Conservation (phyloP, 257 asterid genomes). For the Eucommia ulmoides region DNA sequence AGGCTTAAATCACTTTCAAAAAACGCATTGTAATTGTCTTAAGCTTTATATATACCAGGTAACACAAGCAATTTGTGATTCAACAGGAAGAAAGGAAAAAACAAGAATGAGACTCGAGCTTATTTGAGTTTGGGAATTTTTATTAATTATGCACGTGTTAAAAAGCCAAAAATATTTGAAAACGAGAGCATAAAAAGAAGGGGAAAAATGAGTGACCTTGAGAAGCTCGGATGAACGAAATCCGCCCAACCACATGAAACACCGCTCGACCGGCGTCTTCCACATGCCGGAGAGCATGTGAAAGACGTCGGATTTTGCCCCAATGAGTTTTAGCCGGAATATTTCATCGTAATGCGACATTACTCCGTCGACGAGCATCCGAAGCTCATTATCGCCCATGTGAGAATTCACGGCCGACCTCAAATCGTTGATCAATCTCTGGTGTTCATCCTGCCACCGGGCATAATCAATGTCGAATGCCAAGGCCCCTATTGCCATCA, state of each 20-base stretch:
- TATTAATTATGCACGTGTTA: background rate
- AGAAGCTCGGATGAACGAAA: conserved; percentile 84
- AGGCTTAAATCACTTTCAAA: no score
- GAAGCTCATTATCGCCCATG: conserved; percentile 43
- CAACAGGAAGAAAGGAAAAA: no score
- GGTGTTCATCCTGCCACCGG: conserved; percentile 83
- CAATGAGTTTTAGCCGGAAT: conserved; percentile 53
- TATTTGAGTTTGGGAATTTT: no score
- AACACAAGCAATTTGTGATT: no score
- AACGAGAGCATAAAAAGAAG: background rate
- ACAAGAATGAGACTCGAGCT: no score
- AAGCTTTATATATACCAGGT: no score
- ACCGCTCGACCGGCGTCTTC: conserved; percentile 86
- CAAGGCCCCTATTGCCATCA: conserved; percentile 34
- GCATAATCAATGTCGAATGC: conserved; percentile 78
- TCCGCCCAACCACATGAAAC: conserved; percentile 99
- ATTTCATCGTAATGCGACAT: conserved; percentile 76
- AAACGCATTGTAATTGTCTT: no score
- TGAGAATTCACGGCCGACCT: conserved; percentile 61
- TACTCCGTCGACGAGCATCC: conserved; percentile 60
- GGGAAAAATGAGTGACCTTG: conserved; percentile 31
- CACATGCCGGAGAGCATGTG: conserved; percentile 96
- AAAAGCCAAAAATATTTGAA: background rate
- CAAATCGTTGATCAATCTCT: conserved; percentile 45
- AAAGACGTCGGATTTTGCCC: conserved; percentile 63